These are phyloP conservation scores for Rhododendron molle DNA, from an alignment of 148 eudicot genomes.

Conservation along the genomic window DNA sequence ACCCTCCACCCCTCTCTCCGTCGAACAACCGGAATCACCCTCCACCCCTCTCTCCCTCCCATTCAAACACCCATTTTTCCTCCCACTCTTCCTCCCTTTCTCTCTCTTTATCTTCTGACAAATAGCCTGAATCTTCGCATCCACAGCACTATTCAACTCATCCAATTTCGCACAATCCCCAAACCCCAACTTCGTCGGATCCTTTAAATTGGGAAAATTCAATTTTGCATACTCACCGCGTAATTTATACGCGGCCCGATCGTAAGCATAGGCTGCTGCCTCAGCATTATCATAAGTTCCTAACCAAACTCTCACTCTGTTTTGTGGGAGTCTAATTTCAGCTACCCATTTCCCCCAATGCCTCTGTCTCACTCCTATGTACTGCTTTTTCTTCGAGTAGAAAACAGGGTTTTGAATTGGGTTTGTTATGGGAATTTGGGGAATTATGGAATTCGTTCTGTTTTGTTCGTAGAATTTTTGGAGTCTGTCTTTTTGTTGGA, in stretches of 20 bases:
- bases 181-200: slow-evolving; percentile 43
- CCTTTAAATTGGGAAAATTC: slow-evolving; percentile 71
- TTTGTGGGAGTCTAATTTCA: slow-evolving; percentile 90
- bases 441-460: slow-evolving; percentile 17
- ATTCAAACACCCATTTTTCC: slow-evolving; percentile 21
- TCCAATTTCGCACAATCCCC: slow-evolving; percentile 48
- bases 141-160: slow-evolving; percentile 57
- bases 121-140: slow-evolving; percentile 75
- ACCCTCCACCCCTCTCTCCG: slow-evolving; percentile 21
- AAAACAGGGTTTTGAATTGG: slow-evolving; percentile 15
- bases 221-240: slow-evolving; percentile 83
- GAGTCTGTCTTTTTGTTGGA: slow-evolving; percentile 61
- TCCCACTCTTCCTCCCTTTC: slow-evolving; percentile 41
- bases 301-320: slow-evolving; percentile 87
- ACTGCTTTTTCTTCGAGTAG: slow-evolving; percentile 52
- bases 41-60: slow-evolving; percentile 18
- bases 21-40: slow-evolving; percentile 27
- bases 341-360: slow-evolving; percentile 99
- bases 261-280: slow-evolving; percentile 97
- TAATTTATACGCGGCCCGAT: slow-evolving; percentile 86
- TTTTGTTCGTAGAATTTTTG: slow-evolving; percentile 53
- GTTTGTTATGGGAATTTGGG: slow-evolving; percentile 5
- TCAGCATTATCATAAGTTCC: slow-evolving; percentile 90
- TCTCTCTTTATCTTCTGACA: slow-evolving; percentile 57
- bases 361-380: slow-evolving; percentile 95